These are phyloP conservation scores for Suillus americanus DNA, from an alignment of 768 basidiomycete species.

Conservation along the genomic window DNA sequence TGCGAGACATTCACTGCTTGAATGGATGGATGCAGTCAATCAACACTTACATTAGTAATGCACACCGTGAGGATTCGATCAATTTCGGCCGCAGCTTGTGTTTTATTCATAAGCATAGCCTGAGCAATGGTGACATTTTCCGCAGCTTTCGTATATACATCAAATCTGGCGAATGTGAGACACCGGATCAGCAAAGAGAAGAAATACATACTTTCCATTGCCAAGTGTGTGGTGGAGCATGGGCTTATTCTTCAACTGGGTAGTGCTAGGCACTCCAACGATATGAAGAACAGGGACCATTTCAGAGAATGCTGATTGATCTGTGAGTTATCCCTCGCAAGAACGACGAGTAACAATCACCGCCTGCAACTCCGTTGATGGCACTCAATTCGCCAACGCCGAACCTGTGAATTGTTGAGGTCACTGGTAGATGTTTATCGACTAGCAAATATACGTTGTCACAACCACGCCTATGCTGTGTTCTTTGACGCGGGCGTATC, in stretches of 20 bases:
- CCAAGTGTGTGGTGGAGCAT: constrained; percentile 89
- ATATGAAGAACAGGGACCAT: constrained; percentile 90
- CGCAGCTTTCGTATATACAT: constrained; percentile 76
- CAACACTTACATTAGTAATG: constrained; percentile 45
- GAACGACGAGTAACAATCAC: constrained; percentile 27
- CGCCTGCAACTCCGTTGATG: constrained; percentile 80
- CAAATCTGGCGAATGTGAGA: constrained; percentile 49
- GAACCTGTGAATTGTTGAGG: constrained; percentile 45
- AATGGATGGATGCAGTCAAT: neutral
- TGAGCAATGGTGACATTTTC: constrained; percentile 74
- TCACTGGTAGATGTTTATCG: constrained; percentile 2
- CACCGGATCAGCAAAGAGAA: neutral
- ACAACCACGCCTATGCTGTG: constrained; percentile 66
- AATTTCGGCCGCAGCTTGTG: constrained; percentile 64
- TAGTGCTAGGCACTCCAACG: constrained; percentile 77
- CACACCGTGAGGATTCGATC: constrained; percentile 77
- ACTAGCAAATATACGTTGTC: constrained; percentile 62
- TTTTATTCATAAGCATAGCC: constrained; percentile 52
- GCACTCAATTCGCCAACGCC: constrained; percentile 95
- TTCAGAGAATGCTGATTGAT: constrained; percentile 67
- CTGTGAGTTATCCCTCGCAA: constrained; percentile 3
- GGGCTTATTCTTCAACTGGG: constrained; percentile 67
- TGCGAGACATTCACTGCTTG: constrained; percentile 24
- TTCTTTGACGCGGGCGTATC: constrained; percentile 87
- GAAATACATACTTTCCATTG: constrained; percentile 56